Conservation (phyloP, 2,329 filamentous ascomycete species). For the Tolypocladium tropicale region DNA sequence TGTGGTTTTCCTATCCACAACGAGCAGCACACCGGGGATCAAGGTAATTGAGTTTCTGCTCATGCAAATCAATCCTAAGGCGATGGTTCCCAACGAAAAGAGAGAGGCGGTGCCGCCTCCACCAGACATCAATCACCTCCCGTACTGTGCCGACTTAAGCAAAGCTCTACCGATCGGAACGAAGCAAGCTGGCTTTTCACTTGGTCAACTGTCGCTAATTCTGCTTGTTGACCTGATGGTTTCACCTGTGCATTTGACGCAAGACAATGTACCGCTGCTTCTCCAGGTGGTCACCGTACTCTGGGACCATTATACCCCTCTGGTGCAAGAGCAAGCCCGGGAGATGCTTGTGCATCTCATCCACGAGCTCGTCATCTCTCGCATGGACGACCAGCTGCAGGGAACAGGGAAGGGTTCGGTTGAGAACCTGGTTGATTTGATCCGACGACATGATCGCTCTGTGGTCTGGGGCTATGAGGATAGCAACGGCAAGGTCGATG, state of each 20-base stretch:
- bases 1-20: conserved; percentile 89
- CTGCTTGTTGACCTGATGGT: conserved; percentile 94
- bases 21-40: conserved; percentile 58
- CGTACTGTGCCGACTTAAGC: conserved; percentile 80
- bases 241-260: conserved; percentile 69
- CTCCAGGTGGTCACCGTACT: conserved; percentile 87
- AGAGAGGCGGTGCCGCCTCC: conserved; percentile 57
- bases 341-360: conserved; percentile 98
- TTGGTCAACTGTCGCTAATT: conserved; percentile 88
- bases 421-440: conserved; percentile 77
- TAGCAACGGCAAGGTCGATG: conserved; percentile 67
- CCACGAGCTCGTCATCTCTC: conserved; percentile 81
- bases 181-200: conserved; percentile 84
- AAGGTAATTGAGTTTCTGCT: conserved; percentile 93
- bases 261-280: conserved; percentile 74
- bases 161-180: conserved; percentile 75
- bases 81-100: conserved; percentile 93
- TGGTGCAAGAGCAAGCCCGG: conserved; percentile 91
- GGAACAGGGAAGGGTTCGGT: conserved; percentile 58
- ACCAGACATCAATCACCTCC: conserved; percentile 62
- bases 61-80: conserved; percentile 82
- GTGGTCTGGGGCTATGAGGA: conserved; percentile 95
- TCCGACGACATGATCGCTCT: conserved; percentile 71
- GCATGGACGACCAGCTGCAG: conserved; percentile 60
- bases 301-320: conserved; percentile 93